phyloP scores from a whole-genome alignment of 441 rosid genomes.

The Brassica hybrid region DNA sequence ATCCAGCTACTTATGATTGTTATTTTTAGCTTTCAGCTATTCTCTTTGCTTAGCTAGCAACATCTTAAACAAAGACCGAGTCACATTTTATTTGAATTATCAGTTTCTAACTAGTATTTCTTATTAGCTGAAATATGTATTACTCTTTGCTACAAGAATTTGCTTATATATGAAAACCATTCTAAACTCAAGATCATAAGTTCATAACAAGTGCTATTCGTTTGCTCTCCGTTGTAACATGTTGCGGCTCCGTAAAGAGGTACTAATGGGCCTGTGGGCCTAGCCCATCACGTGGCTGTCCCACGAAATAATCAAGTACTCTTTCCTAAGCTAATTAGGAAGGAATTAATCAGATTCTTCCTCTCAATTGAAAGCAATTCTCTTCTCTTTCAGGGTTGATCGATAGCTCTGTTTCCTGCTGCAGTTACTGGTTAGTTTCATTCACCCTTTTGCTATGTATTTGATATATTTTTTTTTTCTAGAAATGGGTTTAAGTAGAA shows the following conservation, averaged over 20 bases:
- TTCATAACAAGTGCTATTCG: slow-evolving; percentile 10
- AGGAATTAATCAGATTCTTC: slow-evolving; percentile 26
- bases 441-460: not conserved
- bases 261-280: not conserved
- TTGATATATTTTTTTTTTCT: not conserved
- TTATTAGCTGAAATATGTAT: not conserved
- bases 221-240: not conserved
- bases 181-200: not conserved
- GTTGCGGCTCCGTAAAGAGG: not conserved
- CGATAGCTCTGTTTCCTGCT: slow-evolving; percentile 7
- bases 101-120: not conserved
- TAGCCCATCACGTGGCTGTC: not conserved
- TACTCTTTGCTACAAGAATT: not conserved
- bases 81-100: not conserved
- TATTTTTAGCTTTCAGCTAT: not conserved
- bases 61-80: slow-evolving; percentile 12
- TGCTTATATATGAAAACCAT: slow-evolving; percentile 1
- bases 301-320: not conserved
- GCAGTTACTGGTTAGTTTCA: slow-evolving; percentile 25
- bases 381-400: slow-evolving; percentile 31
- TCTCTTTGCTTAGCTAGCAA: too few relatives aligned
- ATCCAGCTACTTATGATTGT: slow-evolving; percentile 1
- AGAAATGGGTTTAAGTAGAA: too few relatives aligned
- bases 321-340: not conserved
- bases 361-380: slow-evolving; percentile 22